Conservation (phyloP, 257 asterid species). For the Prunella vulgaris region DNA sequence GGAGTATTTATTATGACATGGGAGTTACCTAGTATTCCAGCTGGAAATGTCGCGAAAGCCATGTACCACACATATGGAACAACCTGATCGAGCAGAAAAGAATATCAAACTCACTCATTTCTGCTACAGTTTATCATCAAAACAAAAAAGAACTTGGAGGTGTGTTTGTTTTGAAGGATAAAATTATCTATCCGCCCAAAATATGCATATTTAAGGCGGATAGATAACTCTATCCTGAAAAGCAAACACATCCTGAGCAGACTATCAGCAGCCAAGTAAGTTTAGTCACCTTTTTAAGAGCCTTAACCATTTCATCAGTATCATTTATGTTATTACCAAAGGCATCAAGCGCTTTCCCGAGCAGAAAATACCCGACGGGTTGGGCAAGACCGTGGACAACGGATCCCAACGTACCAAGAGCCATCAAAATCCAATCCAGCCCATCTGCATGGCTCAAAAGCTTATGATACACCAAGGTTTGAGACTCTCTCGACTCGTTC, state of each 20-base stretch:
- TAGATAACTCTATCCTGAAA: too few relatives aligned
- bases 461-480: constrained; percentile 41
- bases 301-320: constrained; percentile 53
- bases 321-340: constrained; percentile 54
- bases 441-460: constrained; percentile 66
- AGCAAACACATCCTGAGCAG: neutral
- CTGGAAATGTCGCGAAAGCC: constrained; percentile 86
- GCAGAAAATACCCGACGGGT: constrained; percentile 62
- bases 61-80: constrained; percentile 83
- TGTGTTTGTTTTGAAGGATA: too few relatives aligned
- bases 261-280: neutral
- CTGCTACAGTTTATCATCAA: neutral
- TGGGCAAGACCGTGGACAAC: constrained; percentile 76
- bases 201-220: too few relatives aligned
- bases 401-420: constrained; percentile 63
- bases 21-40: constrained; percentile 63
- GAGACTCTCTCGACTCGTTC: constrained; percentile 13
- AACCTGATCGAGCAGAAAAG: constrained; percentile 39
- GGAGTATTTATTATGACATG: neutral
- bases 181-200: too few relatives aligned
- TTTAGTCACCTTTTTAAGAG: constrained; percentile 57
- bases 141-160: neutral
- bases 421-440: constrained; percentile 72
- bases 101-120: neutral
- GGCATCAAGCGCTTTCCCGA: constrained; percentile 73